phyloP scores from a whole-genome alignment of 495 filamentous ascomycete genomes.

The Choiromyces venosus region DNA sequence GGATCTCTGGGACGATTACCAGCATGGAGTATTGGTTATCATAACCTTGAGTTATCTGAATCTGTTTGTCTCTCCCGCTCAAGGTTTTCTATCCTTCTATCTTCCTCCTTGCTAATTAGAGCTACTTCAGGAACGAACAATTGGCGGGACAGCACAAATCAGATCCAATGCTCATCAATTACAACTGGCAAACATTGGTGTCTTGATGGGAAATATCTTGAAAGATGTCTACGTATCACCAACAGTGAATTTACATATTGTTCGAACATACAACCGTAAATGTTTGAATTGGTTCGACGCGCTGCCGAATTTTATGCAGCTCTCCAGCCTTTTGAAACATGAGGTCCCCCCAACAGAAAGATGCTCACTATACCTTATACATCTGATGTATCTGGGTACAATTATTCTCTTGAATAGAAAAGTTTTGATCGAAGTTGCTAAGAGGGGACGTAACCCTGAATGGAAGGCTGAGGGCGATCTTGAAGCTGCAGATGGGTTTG shows the following conservation, averaged over 20 bases:
- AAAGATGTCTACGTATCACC: slow-evolving; percentile 5
- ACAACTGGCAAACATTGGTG: slow-evolving; percentile 7
- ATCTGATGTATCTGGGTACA: slow-evolving; percentile 10
- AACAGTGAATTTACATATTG: slow-evolving; percentile 4
- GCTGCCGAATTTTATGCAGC: slow-evolving; percentile 6
- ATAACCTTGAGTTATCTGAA: slow-evolving; percentile 6
- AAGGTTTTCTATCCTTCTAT: no score
- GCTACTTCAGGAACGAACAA: slow-evolving; percentile 6
- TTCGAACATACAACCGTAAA: slow-evolving; percentile 6
- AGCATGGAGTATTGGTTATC: slow-evolving; percentile 3
- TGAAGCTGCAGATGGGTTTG: slow-evolving; percentile 8
- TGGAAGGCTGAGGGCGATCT: no score
- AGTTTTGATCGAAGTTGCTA: slow-evolving; percentile 1
- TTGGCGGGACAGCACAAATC: neutral
- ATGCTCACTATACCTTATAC: slow-evolving; percentile 5
- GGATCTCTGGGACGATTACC: slow-evolving; percentile 11
- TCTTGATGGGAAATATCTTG: slow-evolving; percentile 10
- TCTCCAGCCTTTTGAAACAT: neutral
- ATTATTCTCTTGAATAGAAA: slow-evolving; percentile 13
- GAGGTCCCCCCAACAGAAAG: slow-evolving; percentile 5
- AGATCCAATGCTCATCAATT: slow-evolving; percentile 6
- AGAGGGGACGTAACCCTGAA: neutral
- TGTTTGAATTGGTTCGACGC: slow-evolving; percentile 10
- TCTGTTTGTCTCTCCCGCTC: neutral
- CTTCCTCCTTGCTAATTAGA: no score